Evolutionary conservation across 176 grass and related monocot species (phyloP).

Genomic region (Zea mays): DNA sequence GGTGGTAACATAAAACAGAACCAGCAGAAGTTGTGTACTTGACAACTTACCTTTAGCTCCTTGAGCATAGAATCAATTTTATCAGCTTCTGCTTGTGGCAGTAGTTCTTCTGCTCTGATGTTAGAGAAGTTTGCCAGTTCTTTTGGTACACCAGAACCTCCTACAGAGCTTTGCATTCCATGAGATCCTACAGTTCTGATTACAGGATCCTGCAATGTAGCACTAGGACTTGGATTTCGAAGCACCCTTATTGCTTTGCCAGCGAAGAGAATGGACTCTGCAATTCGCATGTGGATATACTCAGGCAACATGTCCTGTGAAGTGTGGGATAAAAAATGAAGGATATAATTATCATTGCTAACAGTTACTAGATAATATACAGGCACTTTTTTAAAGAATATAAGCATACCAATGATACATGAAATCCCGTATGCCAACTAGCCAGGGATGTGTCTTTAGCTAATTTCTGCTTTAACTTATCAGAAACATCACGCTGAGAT

Average conservation of each 20-base stretch:
- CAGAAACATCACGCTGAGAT: conserved; percentile 55
- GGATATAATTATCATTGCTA: conserved; percentile 35
- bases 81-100: conserved; percentile 87
- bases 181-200: conserved; percentile 51
- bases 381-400: conserved; percentile 33
- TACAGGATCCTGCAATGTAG: conserved; percentile 63
- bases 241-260: conserved; percentile 97
- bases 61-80: conserved; percentile 94
- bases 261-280: conserved; percentile 94
- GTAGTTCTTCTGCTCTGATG: conserved; percentile 75
- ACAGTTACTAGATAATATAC: conserved; percentile 3
- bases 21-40: conserved; percentile 11
- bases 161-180: conserved; percentile 61
- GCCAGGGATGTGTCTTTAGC: conserved; percentile 62
- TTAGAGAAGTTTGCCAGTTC: conserved; percentile 52
- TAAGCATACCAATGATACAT: conserved; percentile 91
- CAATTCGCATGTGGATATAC: conserved; percentile 93
- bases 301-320: conserved; percentile 92
- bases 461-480: conserved; percentile 70
- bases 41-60: conserved; percentile 67
- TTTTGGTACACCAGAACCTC: conserved; percentile 43
- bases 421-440: conserved; percentile 92
- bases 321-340: conserved; percentile 36
- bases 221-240: conserved; percentile 74
- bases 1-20: conserved; percentile 21